phyloP scores from a whole-genome alignment of 192 early-diverging fungal species.

The Coemansia sp. region DNA sequence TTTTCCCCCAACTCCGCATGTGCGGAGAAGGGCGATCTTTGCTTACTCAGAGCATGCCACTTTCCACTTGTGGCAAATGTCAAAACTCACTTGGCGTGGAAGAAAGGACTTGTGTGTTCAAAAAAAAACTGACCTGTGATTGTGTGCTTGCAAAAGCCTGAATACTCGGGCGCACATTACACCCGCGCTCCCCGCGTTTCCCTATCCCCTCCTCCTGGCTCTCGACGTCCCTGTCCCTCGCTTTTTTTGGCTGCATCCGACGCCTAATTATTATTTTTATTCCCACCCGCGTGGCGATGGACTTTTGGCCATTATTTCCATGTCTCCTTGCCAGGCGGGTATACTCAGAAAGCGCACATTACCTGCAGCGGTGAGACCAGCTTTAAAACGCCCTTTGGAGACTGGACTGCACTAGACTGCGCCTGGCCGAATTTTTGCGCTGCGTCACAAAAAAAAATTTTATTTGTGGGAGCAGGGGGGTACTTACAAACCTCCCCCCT shows the following conservation, averaged over 20 bases:
- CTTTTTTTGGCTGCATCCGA: neutral
- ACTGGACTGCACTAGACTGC: neutral
- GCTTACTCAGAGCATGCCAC: slow-evolving; percentile 6
- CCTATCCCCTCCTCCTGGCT: neutral
- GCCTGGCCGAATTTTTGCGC: neutral
- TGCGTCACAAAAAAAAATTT: neutral
- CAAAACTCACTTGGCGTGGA: neutral
- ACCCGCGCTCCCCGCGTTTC: slow-evolving; percentile 1
- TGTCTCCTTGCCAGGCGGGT: neutral
- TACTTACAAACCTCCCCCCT: neutral
- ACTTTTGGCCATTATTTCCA: neutral
- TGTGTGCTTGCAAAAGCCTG: neutral
- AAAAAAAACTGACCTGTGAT: neutral
- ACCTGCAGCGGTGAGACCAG: neutral
- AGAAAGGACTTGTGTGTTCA: neutral
- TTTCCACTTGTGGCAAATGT: slow-evolving; percentile 9
- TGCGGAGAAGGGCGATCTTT: neutral
- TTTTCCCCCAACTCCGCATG: slow-evolving; percentile 12
- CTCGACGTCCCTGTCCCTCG: neutral
- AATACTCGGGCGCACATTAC: neutral
- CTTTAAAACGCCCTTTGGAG: neutral
- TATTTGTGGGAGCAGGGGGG: slow-evolving; percentile 3
- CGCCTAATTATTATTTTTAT: neutral
- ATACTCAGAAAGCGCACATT: slow-evolving; percentile 3
- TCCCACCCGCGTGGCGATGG: slow-evolving; percentile 10